Base-by-base conservation (phyloP, 2,329 filamentous ascomycete species). In the Colletotrichum viniferum region DNA sequence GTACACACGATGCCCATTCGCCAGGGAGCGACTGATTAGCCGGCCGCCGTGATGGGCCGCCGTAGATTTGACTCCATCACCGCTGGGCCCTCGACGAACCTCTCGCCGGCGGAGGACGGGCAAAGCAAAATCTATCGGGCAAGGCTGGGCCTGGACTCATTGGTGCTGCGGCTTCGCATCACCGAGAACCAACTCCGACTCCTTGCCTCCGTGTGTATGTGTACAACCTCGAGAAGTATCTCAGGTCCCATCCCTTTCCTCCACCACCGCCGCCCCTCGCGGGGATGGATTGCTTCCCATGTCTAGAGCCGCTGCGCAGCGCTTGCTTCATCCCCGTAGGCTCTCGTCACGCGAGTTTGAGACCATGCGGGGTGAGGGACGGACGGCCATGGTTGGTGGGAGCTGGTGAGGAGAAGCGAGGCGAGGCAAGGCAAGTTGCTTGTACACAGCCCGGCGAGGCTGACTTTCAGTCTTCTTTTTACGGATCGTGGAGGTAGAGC, bases 181-280 rank as follows among this genome's bases (percentile, higher is more conserved):
- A 32, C 30, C 30, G 21, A 0, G 4, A 32, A 30, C 28, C 8
- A 36, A 30, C 13, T 14, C 32, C 10, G 21, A 21, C 65, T 30
- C 64, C 64, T 55, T 67, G 52, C 65, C 32, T 34, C 16, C 65
- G 10, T 68, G 32, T 67, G 73, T 75, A 76, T 63, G 38, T 68
- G 69, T 76, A 76, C 69, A 61, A 69, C 30, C 14, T 52, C n/a
- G 28, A 60, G 21, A 73, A 76, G 73, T 76, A 76, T 64, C 63
- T 69, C 56, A 38, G 43, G 43, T 48, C n/a, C 43, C n/a, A 21
- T 52, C 43, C 12, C 13, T 52, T 4, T 14, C n/a, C 66, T 21
- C 16, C 58, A 7, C 5, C 28, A 24, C 8, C n/a, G 4, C 24
- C 24, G 24, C 55, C 30, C n/a, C 10, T 30, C 12, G 52, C 9